These are phyloP conservation scores for Botryotinia narcissicola DNA, from an alignment of 2,329 filamentous ascomycete species.

Conservation along the genomic window DNA sequence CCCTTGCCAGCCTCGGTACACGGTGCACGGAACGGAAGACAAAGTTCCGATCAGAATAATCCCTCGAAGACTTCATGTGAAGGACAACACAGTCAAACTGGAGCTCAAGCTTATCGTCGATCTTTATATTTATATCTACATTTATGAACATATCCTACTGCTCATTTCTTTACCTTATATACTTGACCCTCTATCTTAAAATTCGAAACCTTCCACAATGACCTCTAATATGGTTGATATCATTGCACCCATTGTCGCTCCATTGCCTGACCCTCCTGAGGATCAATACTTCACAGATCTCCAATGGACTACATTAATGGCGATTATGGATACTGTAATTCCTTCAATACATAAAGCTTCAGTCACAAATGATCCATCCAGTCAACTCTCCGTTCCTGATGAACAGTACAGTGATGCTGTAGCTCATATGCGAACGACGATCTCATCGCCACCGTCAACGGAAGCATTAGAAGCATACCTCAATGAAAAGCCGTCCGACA, in stretches of 20 bases:
- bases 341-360: conserved; percentile 53
- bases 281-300: conserved; percentile 45
- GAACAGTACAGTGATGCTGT: conserved; percentile 50
- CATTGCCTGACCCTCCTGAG: conserved; percentile 33
- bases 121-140: not conserved
- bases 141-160: not conserved
- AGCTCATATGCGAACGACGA: conserved; percentile 39
- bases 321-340: conserved; percentile 57
- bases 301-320: conserved; percentile 55
- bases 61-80: not conserved
- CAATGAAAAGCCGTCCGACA: conserved; percentile 49
- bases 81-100: not conserved
- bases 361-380: conserved; percentile 21
- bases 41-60: not conserved
- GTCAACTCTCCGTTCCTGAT: conserved; percentile 47
- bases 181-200: not conserved
- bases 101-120: not conserved
- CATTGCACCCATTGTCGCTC: conserved; percentile 26
- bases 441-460: conserved; percentile 44
- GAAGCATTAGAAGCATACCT: conserved; percentile 53
- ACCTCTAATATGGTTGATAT: conserved; percentile 13
- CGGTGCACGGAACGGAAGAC: not conserved
- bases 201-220: not conserved
- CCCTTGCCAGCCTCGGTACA: not conserved
- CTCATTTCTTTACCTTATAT: not conserved